A percentile compares a stretch with the other conserved stretches of the same genome.
These are phyloP conservation scores for Chrysoporthe cubensis DNA, from an alignment of 2,329 filamentous ascomycete species.

Conservation along the genomic window DNA sequence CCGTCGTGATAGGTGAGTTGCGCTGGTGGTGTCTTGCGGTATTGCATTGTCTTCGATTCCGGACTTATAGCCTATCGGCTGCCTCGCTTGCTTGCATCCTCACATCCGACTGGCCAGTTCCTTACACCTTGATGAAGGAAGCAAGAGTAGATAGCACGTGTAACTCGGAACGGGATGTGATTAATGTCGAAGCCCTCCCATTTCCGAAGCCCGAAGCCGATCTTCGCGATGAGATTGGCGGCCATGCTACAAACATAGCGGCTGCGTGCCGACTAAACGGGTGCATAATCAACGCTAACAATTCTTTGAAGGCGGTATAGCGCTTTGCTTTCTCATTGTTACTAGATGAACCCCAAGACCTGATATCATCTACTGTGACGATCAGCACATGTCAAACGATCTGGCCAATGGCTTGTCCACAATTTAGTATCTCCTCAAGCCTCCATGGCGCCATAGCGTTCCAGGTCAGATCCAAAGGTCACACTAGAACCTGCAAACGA, in stretches of 20 bases:
- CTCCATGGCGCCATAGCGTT: neutral
- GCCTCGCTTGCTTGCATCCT: neutral
- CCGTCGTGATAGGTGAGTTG: constrained; percentile 10
- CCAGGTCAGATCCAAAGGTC: neutral
- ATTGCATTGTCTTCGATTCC: neutral
- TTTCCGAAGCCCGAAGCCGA: constrained; percentile 1
- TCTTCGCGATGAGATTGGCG: neutral
- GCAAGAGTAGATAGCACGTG: neutral
- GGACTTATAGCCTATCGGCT: neutral
- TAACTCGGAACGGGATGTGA: neutral
- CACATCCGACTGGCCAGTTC: neutral
- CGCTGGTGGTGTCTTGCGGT: constrained; percentile 18
- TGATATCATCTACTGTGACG: neutral
- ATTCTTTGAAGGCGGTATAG: neutral
- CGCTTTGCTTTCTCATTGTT: neutral
- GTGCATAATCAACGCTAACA: neutral
- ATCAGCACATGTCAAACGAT: neutral
- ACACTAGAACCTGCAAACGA: neutral
- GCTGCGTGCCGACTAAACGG: neutral
- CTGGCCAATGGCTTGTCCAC: neutral
- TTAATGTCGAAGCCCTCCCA: neutral
- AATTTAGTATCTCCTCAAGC: neutral
- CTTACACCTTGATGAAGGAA: neutral
- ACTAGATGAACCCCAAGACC: neutral
- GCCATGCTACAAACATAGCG: neutral